These are phyloP conservation scores for Paramecium bursaria DNA, from an alignment of 73 alveolate species.

Conservation along the genomic window DNA sequence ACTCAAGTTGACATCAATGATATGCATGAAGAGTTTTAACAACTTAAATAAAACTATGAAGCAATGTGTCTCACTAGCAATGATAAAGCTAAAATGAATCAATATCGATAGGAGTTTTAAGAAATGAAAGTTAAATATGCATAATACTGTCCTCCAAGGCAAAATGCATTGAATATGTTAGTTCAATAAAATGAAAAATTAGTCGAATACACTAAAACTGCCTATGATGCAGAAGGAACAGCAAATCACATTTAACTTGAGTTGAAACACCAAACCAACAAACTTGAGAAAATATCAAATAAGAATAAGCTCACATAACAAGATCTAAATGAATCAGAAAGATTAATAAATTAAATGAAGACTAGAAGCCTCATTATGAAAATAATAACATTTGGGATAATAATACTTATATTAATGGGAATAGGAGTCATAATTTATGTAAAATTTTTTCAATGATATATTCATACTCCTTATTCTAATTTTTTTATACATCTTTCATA, in stretches of 20 bases:
- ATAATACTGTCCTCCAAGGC: neutral
- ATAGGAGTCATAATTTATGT: neutral
- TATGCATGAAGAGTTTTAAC: neutral
- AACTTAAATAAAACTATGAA: neutral
- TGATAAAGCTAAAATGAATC: slow-evolving; percentile 13
- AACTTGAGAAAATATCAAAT: slow-evolving; percentile 6
- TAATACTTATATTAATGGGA: neutral
- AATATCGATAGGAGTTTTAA: slow-evolving; percentile 17
- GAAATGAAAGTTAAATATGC: neutral
- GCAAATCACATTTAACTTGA: slow-evolving; percentile 25
- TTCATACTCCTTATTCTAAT: no score
- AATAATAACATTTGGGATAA: slow-evolving; percentile 17
- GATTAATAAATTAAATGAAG: slow-evolving; percentile 19
- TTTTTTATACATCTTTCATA: slow-evolving; percentile 40
- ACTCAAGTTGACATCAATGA: slow-evolving; percentile 18
- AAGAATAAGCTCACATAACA: neutral
- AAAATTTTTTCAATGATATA: no score
- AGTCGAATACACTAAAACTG: slow-evolving; percentile 21
- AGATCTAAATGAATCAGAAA: slow-evolving; percentile 10
- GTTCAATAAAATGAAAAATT: slow-evolving; percentile 26
- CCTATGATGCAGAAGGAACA: slow-evolving; percentile 59
- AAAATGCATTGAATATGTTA: slow-evolving; percentile 37
- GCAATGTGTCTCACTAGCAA: slow-evolving; percentile 1
- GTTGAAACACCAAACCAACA: slow-evolving; percentile 7
- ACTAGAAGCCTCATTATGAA: neutral